Percentiles rank a stretch among this genome's conserved stretches.
phyloP scores from a whole-genome alignment of 108 stramenopile genomes.

The Nannochloropsis gaditana region DNA sequence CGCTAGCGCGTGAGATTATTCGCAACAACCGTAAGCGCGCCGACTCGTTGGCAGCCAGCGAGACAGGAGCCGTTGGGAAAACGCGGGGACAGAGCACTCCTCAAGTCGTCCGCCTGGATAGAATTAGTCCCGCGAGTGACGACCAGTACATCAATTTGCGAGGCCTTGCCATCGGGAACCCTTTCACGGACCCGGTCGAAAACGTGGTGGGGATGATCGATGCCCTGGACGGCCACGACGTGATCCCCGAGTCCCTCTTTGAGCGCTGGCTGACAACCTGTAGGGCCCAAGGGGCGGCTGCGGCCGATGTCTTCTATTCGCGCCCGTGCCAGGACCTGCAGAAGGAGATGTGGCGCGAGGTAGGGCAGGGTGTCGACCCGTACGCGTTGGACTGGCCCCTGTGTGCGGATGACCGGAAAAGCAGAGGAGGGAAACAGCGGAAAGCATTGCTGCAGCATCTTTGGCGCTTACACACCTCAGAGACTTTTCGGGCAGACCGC shows the following conservation, averaged over 20 bases:
- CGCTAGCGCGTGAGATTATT: constrained; percentile 30
- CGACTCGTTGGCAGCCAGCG: background rate
- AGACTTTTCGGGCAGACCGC: background rate
- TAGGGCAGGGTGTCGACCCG: constrained; percentile 58
- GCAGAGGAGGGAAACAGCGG: background rate
- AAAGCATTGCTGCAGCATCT: background rate
- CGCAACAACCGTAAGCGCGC: background rate
- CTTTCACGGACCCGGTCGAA: constrained; percentile 50
- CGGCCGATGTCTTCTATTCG: background rate
- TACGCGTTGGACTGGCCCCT: constrained; percentile 70
- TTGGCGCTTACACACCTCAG: background rate
- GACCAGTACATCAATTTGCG: constrained; percentile 34
- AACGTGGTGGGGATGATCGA: constrained; percentile 38
- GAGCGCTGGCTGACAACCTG: constrained; percentile 21
- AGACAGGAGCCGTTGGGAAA: background rate
- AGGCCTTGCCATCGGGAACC: constrained; percentile 55
- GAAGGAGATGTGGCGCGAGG: constrained; percentile 43
- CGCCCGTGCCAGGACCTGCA: constrained; percentile 43
- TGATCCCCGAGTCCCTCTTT: constrained; percentile 59
- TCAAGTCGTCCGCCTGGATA: background rate
- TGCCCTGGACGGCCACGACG: constrained; percentile 50
- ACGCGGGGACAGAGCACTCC: background rate
- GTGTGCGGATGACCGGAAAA: constrained; percentile 45
- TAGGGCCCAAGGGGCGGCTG: background rate
- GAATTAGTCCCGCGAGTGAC: too few species aligned